Base-by-base conservation (phyloP, 495 filamentous ascomycete genomes). In the Xylaria grammica region DNA sequence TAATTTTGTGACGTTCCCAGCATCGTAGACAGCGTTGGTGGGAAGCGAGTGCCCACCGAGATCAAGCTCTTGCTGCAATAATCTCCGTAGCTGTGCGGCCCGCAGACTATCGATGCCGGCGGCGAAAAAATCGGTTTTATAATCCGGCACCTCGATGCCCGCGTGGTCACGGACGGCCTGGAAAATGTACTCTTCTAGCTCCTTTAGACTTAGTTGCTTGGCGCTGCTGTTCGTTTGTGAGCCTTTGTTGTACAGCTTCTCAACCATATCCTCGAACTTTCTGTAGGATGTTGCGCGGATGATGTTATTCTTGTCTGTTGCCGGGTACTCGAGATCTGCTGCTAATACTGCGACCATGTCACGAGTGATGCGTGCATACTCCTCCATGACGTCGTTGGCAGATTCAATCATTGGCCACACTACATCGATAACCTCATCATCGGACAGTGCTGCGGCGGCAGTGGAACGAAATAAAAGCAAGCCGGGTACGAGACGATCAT, bases 91-190 rank as follows among this genome's bases (percentile, higher is more conserved):
- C 51, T 86, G 82, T 19, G 87, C 87, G 4, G 86, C 84, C 50
- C 83, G 82, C n/a, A 89, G 70, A 58, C 86, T 88, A 67, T 87
- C 85, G n/a, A 89, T 67, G 8, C 86, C 86, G 7, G 80, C 74
- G 0, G 79, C 70, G 55, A 87, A 88, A 67, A 89, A 81, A 65
- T 86, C 82, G 4, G 78, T 69, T 1, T 83, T 65, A 0, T 65
- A 54, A 52, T 75, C 66, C 4, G 78, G 70, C 6, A 85, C 65
- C 1, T 71, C n/a, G 27, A 84, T 68, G 15, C 72, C 77, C 13
- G 85, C 72, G 34, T 78, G 66, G 9, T 81, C 71, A 40, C 66
- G 61, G 46, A 82, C 80, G 30, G 81, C 70, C 3, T 68, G 65
- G 58, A 81, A 62, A 26, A 88, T 71, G 60, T 80, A 75, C 8